phyloP scores from a whole-genome alignment of 768 basidiomycete species.

The Podaxis pistillaris region DNA sequence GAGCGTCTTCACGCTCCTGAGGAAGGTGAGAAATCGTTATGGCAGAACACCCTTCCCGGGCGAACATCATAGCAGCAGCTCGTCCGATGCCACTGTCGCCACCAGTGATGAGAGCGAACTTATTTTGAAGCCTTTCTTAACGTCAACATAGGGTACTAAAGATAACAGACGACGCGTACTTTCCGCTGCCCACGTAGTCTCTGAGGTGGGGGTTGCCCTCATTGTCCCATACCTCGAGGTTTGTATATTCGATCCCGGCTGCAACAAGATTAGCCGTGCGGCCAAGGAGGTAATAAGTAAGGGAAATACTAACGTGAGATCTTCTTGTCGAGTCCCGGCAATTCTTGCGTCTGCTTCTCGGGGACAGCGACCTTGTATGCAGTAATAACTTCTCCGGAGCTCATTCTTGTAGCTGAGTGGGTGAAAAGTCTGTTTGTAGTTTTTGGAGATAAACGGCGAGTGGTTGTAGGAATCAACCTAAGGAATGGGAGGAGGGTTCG shows the following conservation, averaged over 20 bases:
- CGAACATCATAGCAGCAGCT: conserved; percentile 47
- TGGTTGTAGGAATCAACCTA: neutral
- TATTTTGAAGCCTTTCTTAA: conserved; percentile 27
- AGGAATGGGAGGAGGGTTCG: neutral
- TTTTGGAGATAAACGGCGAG: neutral
- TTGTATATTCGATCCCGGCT: conserved; percentile 38
- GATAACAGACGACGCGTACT: conserved; percentile 23
- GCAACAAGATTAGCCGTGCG: neutral
- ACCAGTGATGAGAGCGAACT: conserved; percentile 35
- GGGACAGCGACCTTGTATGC: conserved; percentile 34
- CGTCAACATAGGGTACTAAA: neutral
- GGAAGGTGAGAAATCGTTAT: conserved; percentile 55
- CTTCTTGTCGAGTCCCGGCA: conserved; percentile 49
- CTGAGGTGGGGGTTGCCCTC: conserved; percentile 47
- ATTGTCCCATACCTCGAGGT: conserved; percentile 48
- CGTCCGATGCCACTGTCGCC: conserved; percentile 53
- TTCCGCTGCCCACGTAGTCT: conserved; percentile 52
- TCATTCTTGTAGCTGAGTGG: conserved; percentile 19
- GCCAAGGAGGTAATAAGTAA: conserved; percentile 16
- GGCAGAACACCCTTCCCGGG: conserved; percentile 48
- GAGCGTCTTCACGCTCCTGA: conserved; percentile 54
- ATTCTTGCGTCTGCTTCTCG: conserved; percentile 41
- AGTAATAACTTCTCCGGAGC: conserved; percentile 31
- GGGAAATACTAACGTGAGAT: conserved; percentile 37
- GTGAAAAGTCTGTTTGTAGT: neutral